Base-by-base conservation (phyloP, 129 eudicot genomes). In the Flaveria brownii region DNA sequence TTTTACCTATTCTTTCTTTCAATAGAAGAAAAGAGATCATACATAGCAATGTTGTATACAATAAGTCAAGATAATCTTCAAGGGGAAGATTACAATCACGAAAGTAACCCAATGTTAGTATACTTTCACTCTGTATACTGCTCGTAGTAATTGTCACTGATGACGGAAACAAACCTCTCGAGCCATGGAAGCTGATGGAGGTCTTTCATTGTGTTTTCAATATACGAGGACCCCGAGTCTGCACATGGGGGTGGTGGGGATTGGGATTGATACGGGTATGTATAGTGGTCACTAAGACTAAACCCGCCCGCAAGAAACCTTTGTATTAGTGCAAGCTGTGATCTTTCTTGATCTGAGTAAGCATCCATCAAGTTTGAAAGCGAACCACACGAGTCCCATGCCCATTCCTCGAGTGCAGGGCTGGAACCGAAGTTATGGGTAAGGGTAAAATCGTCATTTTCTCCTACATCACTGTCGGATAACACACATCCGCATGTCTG, bases 101-200 rank as follows among this genome's bases (percentile, higher is more conserved):
- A 73, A 55, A 73, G 42, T 45, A 80, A 56, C 47, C 11, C 15
- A 9, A 79, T 41, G 75, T 52, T 50, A 23, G 65, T 64, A 80
- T 26, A 51, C 45, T 70, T 72, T 76, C 50, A 80, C 68, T 80
- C 80, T 66, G 84, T 81, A 83, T 91, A 91, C 28, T 94, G 90
- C 11, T 94, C 97, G 72, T 88, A 89, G 80, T 91, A 93, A 71
- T 87, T 79, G 76, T 94, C 98, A 26, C 93, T 91, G 41, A 94
- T 94, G 30, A 94, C 96, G 0, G 97, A 94, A 23, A 94, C 96
- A 39, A 94, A 94, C 76, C 98, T 84, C 71, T 94, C 97, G 9
- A 94, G 97, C 97, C 98, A 94, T n/a, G 98, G 98, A 55, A 94
- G 96, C 83, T 94, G 98, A 69, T 85, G 90, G 50, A 94, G 96